Base-by-base conservation (phyloP, 768 basidiomycete species). In the Leccinum barrowsii region DNA sequence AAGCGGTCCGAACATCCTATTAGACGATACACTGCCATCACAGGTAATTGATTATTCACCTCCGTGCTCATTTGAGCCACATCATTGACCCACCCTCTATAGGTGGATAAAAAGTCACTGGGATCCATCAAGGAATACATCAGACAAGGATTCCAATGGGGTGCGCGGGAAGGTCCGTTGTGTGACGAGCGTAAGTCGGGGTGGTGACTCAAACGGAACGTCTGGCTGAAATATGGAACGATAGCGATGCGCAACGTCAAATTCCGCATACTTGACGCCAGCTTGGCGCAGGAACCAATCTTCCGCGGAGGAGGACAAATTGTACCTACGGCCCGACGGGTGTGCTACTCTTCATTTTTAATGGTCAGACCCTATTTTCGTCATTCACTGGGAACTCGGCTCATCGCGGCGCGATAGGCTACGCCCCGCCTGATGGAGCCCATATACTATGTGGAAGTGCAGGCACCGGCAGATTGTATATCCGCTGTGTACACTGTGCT, bases 141-240 rank as follows among this genome's bases (percentile, higher is more conserved):
- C 68, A 98, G 94, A 76, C 97, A 99, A 75, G 97, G 97, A 35
- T 99, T 99, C 86, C 97, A 97, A 70, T 98, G 97, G 97, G 97
- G 94, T 52, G 88, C 96, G 50, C 84, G 97, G 52, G 97, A 99
- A 78, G 97, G 97, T 7, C 97, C 97, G 40, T 71, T 99, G 42
- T 98, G 97, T 69, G 97, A 99, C 70, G 97, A 99, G 75, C 97
- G 96, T 98, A 67, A 83, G 96, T 85, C 47, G 22, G n/a, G 5
- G 50, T 7, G 44, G 11, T 58, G 49, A 32, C 56, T 8, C 26
- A 4, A 42, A 57, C 50, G 51, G 28, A 52, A 50, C 46, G 13
- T n/a, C 7, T 49, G 17, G 49, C 12, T 60, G 30, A 59, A 17
- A 32, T 19, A 42, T 57, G 44, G 12, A 10, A 21, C 34, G 52